Conservation (phyloP, 805 yeast genomes). For the Cyberlindnera mycetangii region DNA sequence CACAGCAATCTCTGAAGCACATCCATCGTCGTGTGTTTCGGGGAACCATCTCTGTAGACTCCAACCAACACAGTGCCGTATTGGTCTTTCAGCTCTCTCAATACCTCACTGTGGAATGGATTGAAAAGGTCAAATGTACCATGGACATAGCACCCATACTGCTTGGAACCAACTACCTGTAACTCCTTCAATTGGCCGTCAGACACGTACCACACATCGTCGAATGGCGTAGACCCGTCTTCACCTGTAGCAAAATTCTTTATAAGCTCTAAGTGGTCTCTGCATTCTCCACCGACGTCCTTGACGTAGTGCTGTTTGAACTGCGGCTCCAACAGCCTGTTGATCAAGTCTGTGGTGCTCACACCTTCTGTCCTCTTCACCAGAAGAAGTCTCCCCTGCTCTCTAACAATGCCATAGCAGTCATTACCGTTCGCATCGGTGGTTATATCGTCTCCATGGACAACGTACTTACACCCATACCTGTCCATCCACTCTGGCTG, state of each 20-base stretch:
- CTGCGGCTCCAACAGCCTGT: conserved; percentile 60
- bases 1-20: conserved; percentile 81
- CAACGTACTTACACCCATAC: conserved; percentile 82
- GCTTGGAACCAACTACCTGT: conserved; percentile 18
- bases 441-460: conserved; percentile 97
- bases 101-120: conserved; percentile 84
- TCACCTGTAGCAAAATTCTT: conserved; percentile 56
- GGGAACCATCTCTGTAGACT: conserved; percentile 58
- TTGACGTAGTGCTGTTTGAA: conserved; percentile 17
- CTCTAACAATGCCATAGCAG: conserved; percentile 82
- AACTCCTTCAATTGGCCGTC: conserved; percentile 28
- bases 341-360: conserved; percentile 92
- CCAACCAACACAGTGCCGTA: conserved; percentile 59
- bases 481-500: conserved; percentile 68
- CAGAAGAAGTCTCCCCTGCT: conserved; percentile 80
- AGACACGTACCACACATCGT: conserved; percentile 54
- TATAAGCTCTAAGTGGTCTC: conserved; percentile 9
- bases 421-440: conserved; percentile 95
- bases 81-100: conserved; percentile 44
- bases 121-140: conserved; percentile 93
- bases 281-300: conserved; percentile 3
- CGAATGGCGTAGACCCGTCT: conserved; percentile 52
- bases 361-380: conserved; percentile 94
- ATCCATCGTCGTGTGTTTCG: conserved; percentile 82
- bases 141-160: conserved; percentile 50